Base-by-base conservation (phyloP, 768 basidiomycete genomes). In the Mycena capillaripes region DNA sequence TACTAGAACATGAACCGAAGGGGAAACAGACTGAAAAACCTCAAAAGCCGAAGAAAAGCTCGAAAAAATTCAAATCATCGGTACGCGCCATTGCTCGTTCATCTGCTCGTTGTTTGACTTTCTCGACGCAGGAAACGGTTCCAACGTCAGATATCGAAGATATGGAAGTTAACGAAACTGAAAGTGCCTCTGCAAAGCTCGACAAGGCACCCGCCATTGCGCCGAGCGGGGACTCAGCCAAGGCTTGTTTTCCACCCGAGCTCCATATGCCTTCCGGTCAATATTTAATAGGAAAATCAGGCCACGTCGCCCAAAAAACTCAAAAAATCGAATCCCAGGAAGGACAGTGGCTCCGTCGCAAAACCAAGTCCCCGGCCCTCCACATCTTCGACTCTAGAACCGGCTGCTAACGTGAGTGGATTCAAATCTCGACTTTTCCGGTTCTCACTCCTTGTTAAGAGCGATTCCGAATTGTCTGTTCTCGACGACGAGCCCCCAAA, bases 381-480 rank as follows among this genome's bases (percentile, higher is more conserved):
- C 14, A 56, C 59, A 46, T 50, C 64, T 25, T 44, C 69, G 61
- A 46, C 42, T 19, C 36, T 69, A 21, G 44, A 50, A 19, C 36
- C 48, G n/a, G 29, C n/a, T 63, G 48, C 19, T 52, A 48, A 65
- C 16, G 66, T 67, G 27, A 32, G 60, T 53, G 30, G 25, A 9
- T n/a, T 44, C 46, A n/a, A 60, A 17, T 21, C 17, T 56, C 7
- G 8, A 25, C 30, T 48, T 40, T 5, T n/a, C 38, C 30, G 8
- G 9, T 42, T n/a, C 23, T 53, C 27, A 68, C 10, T 60, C 38
- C 4, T 34, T 16, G 40, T 14, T 56, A 16, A 86, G 73, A 90
- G 89, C 76, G 90, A 90, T 44, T 89, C 91, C 6, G 91, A 91
- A 66, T 76, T 91, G 34, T 91, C 91, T 7, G 87, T 87, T 8